Base-by-base conservation (phyloP, 768 basidiomycete genomes). In the Suillus subaureus region DNA sequence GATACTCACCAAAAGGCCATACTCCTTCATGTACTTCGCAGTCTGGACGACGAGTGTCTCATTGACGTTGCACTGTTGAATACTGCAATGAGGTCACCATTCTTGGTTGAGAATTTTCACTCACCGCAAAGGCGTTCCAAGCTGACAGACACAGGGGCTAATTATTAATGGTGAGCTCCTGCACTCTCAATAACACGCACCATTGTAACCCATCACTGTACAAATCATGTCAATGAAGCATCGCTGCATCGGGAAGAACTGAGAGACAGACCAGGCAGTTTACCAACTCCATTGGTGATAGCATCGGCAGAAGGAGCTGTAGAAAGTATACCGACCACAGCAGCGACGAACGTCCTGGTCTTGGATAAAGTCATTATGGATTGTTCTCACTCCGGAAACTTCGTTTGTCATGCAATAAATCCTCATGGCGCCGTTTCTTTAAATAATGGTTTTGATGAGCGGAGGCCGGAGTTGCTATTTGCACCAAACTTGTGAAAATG, bases 61-160 rank as follows among this genome's bases (percentile, higher is more conserved):
- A 66, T 85, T 79, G 66, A 89, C 87, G 68, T 84, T 78, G 73
- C 88, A 89, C 87, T 88, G 63, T 9, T 26, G 43, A 16, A 62
- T 52, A 60, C 28, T 37, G 54, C 35, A n/a, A 62, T 61, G 40
- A 61, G 57, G 13, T 56, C 37, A 33, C 28, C 35, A 66, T 33
- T 16, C 18, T 4, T 13, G 37, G 31, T 12, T 49, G 40, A 26
- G 57, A 60, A 66, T n/a, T 35, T 28, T 11, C n/a, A 69, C 80
- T 42, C 67, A 88, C 87, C 70, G 83, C 82, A 65, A 84, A 89
- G 6, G 83, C 88, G 70, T 89, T 89, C 89, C 89, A 90, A 6
- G 88, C 88, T 89, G 54, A 31, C 62, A 13, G 58, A 42, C 9
- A 74, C 47, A 67, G 42, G 23, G 33, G 12, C 23, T 42, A 7